Evolutionary conservation across 2,329 filamentous ascomycete species (phyloP), one percentile per base, ranked within the genome.

Genomic region (Cladosporium sp.): DNA sequence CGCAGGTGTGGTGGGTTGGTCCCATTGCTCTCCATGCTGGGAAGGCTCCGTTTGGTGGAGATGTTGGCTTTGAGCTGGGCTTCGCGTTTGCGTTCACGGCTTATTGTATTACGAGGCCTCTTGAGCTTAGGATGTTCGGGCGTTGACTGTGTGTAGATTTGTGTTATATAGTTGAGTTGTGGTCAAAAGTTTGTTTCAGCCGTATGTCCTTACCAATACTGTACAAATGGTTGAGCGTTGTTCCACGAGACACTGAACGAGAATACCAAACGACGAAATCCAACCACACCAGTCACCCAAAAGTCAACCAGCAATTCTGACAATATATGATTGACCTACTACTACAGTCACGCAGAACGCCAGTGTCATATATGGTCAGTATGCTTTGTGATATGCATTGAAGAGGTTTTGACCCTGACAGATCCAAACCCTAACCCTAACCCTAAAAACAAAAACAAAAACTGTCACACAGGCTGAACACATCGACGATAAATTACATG

Each of bases 1-100:
- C 85, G 21, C 90, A 92, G 77, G 77, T 81, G 0, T 92, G 89
- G 88, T 90, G 57, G 60, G 85, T 86, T 0, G 90, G 90, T 0
- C 89, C 89, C 0, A 87, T 92, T 68, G 89, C 88, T 0, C 80
- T 82, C 66, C 79, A 86, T 34, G 87, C 88, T 64, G 83, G 87
- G 49, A 76, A 77, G 34, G 76, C 80, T 65, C 73, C 80, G 30
- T 80, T 78, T 59, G 86, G 86, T 52, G 87, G 86, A 30, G 87
- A 89, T 77, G 77, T 88, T 51, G 87, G 86, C 4, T 87, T 91
- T 69, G 89, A 91, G 75, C 75, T 91, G 58, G 89, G 83, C 0
- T 91, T 91, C 74, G 82, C 80, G 0, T 89, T 92, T 71, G 76
- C 86, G 1, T 78, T 83, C 7, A 70, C 83, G 1, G 78, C 79